Evolutionary conservation across 306 rosid genomes (phyloP).

Genomic region (Glycine latifolia): DNA sequence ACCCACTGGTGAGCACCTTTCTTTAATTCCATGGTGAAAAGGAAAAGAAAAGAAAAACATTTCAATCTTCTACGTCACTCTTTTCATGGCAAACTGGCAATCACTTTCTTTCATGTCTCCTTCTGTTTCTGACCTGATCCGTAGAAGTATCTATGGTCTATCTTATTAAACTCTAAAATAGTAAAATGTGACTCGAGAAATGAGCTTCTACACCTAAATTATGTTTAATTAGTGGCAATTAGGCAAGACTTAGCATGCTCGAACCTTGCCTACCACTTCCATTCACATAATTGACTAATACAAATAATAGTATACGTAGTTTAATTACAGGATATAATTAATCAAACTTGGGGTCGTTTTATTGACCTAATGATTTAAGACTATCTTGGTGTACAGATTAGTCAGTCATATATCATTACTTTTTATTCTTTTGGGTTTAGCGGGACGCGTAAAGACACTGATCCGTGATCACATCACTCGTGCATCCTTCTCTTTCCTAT

Average conservation of each 20-base stretch:
- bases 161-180: conserved; percentile 40
- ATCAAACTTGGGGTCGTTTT: conserved; percentile 17
- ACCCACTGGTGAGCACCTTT: conserved; percentile 2
- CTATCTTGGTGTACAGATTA: not conserved
- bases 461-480: not conserved
- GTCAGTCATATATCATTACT: conserved; percentile 32
- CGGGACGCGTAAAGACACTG: conserved; percentile 2
- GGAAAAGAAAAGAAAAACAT: not conserved
- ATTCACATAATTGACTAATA: conserved; percentile 45
- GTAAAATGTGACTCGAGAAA: conserved; percentile 32
- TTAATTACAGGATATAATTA: not conserved
- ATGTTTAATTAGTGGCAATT: conserved; percentile 39
- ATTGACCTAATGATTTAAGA: conserved; percentile 8
- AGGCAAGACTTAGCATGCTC: conserved; percentile 42
- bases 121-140: conserved; percentile 14
- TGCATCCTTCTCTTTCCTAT: not conserved
- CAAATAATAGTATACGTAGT: conserved; percentile 4
- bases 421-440: not conserved
- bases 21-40: not conserved
- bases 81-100: not conserved
- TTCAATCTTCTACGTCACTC: not conserved
- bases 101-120: conserved; percentile 33
- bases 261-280: conserved; percentile 50
- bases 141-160: not conserved
- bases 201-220: conserved; percentile 55